Base-by-base conservation (phyloP, 2,329 filamentous ascomycete species). In the Pseudogymnoascus sp. region DNA sequence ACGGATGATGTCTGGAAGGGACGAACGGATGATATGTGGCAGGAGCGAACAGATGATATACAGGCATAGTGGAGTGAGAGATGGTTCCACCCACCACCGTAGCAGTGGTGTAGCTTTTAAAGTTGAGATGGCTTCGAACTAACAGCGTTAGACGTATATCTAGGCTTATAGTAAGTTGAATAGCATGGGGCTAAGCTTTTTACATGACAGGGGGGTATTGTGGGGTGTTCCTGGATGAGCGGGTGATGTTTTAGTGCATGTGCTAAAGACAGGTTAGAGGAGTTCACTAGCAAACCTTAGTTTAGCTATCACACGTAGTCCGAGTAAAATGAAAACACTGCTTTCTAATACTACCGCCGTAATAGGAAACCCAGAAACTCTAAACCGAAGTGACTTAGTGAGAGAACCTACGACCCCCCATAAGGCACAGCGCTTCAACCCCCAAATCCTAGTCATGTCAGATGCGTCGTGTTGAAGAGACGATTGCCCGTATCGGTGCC, bases 401-500 rank as follows among this genome's bases (percentile, higher is more conserved):
- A 11, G 30, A 11, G 30, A 33, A 33, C 30, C 9, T 33, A 33
- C 8, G 19, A 33, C 9, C 9, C 30, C 30, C 30, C 2, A 8
- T 30, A 35, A 35, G 12, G 22, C 16, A 41, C 16, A 22, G 4
- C 16, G 14, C 4, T 9, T 3, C 5, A 8, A 16, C 16, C 9
- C 19, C 6, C 19, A 42, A 42, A 23, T 6, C 19, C 19, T 5
- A 1, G 6, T 73, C 65, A 77, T 52, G 68, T 66, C 58, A 82
- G 64, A 66, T 80, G 72, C 3, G 78, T 82, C 0, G 81, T 86
- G 68, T 85, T 85, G 69, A 85, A 86, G 2, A 86, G 72, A 4
- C 82, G 77, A 65, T 86, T 80, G 0, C 83, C 83, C 0, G 83
- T 87, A 68, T 88, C 84, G 0, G 80, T 85, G 0, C 55, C 69